These are phyloP conservation scores for Aeschynomene evenia DNA, from an alignment of 306 rosid genomes.

Conservation along the genomic window DNA sequence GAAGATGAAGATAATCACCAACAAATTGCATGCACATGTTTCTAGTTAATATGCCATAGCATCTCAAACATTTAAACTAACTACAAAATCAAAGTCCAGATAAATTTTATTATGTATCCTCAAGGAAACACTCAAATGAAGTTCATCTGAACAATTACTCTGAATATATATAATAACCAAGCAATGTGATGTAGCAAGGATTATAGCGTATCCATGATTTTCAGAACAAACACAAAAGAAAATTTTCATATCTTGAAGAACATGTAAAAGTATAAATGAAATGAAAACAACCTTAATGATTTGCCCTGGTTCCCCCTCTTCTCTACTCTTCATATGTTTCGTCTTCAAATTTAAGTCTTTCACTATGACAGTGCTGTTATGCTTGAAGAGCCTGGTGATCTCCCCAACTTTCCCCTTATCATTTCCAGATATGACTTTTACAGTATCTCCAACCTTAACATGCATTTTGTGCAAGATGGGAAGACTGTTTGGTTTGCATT, in stretches of 20 bases:
- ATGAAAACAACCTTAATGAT: constrained; percentile 64
- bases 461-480: constrained; percentile 87
- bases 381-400: constrained; percentile 62
- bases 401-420: constrained; percentile 93
- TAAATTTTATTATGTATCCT: neutral
- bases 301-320: constrained; percentile 88
- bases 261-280: constrained; percentile 10
- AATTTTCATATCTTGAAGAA: constrained; percentile 1
- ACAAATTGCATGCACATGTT: constrained; percentile 10
- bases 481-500: constrained; percentile 92
- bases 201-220: neutral
- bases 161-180: neutral
- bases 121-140: neutral
- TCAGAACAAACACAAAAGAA: constrained; percentile 2
- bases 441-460: constrained; percentile 88
- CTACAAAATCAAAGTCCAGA: neutral
- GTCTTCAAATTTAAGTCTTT: constrained; percentile 84
- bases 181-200: neutral
- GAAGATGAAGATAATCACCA: neutral
- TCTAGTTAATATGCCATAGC: neutral
- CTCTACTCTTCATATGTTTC: constrained; percentile 84
- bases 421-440: constrained; percentile 81
- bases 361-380: constrained; percentile 72
- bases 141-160: neutral
- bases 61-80: neutral